Conservation (phyloP, 1,284 basidiomycete species). For the Pseudozyma pruni region DNA sequence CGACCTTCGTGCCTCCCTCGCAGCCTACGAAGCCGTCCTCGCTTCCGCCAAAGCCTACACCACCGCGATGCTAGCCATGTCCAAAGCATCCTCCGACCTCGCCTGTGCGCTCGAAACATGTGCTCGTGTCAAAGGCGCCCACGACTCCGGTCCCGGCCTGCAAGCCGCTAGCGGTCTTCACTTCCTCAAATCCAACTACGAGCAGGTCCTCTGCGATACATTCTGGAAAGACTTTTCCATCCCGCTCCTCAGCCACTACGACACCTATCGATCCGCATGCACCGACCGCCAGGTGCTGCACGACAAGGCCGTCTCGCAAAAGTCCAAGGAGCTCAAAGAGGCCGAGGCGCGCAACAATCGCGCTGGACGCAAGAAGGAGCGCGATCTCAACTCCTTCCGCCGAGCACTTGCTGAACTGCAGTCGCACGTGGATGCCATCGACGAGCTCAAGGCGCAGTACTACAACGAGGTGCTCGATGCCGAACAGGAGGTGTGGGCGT, state of each 20-base stretch:
- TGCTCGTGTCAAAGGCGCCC: constrained; percentile 63
- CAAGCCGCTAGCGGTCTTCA: constrained; percentile 76
- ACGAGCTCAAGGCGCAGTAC: constrained; percentile 80
- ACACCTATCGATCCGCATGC: constrained; percentile 80
- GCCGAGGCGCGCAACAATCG: constrained; percentile 90
- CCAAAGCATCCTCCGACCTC: constrained; percentile 83
- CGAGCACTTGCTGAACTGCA: constrained; percentile 74
- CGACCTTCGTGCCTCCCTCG: constrained; percentile 80
- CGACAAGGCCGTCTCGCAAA: constrained; percentile 73
- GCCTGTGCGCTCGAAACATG: constrained; percentile 74
- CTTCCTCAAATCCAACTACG: constrained; percentile 90
- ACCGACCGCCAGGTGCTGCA: constrained; percentile 68
- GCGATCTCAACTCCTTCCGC: constrained; percentile 69
- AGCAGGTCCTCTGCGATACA: constrained; percentile 87
- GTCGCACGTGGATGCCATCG: constrained; percentile 86
- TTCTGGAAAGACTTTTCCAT: constrained; percentile 90
- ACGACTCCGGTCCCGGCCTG: constrained; percentile 53
- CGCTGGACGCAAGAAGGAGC: constrained; percentile 75
- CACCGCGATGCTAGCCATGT: constrained; percentile 82
- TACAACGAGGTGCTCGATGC: constrained; percentile 88
- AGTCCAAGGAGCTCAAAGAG: constrained; percentile 83
- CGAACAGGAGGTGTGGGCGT: constrained; percentile 92
- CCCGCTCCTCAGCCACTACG: constrained; percentile 83
- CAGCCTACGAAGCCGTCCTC: constrained; percentile 86
- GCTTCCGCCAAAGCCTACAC: constrained; percentile 84